Evolutionary conservation across 305 asterid genomes (phyloP).

Genomic region (Fraxinus nigra): DNA sequence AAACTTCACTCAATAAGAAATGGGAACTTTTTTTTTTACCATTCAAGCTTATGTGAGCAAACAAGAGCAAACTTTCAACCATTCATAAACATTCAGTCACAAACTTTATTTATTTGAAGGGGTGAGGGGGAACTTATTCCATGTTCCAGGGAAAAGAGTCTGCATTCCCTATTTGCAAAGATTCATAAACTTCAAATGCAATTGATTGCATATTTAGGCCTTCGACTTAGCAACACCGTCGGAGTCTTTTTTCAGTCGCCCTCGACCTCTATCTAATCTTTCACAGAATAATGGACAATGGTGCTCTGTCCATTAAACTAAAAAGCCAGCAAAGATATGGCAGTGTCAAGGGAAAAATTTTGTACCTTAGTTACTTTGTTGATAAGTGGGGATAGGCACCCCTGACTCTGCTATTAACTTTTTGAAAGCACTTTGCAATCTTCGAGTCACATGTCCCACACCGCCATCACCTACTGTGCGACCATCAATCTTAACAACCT

Average conservation of each 20-base stretch:
- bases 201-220: background rate
- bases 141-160: background rate
- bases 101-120: background rate
- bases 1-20: background rate
- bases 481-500: slow-evolving; percentile 79
- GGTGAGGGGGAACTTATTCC: background rate
- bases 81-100: background rate
- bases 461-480: slow-evolving; percentile 65
- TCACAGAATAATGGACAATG: background rate
- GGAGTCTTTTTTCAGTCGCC: background rate
- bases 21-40: background rate
- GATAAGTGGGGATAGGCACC: slow-evolving; percentile 71
- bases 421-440: slow-evolving; percentile 53
- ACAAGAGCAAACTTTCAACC: background rate
- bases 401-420: slow-evolving; percentile 58
- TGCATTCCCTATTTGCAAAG: background rate
- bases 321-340: background rate
- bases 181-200: background rate
- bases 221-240: background rate
- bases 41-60: background rate
- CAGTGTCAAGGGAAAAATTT: background rate
- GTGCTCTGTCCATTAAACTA: background rate
- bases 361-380: slow-evolving; percentile 9
- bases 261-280: background rate
- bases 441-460: slow-evolving; percentile 71